Evolutionary conservation across 148 eudicot genomes (phyloP), one percentile per base, ranked within the genome.

Genomic region (Fagopyrum homotropicum): DNA sequence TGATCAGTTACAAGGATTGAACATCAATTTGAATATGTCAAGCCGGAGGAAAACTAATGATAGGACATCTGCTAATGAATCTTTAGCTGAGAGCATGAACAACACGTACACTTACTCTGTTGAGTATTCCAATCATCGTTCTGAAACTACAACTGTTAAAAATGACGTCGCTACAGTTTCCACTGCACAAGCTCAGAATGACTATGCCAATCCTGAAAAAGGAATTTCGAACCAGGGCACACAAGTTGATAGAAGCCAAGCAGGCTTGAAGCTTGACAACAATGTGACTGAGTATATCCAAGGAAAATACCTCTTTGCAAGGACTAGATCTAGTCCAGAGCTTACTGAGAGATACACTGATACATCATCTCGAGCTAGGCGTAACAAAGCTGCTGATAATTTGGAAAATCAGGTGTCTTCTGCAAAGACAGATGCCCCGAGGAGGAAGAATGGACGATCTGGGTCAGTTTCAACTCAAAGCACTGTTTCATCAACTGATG

Each of bases 261-360:
- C 77, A 75, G 78, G 55, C 72, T 19, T 75, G 76, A 84, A 74
- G 79, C 77, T 84, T 54, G 86, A 84, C 16, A 83, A 75, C 45
- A 61, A 61, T 61, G 54, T 80, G 78, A 80, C 77, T 45, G 86
- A 84, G 77, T 85, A 87, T 46, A 70, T 77, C 30, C 91, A 90
- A 56, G 93, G 93, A 22, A 83, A 85, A 80, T 86, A 80, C 80
- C 85, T 80, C 78, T 88, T 93, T 79, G 91, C 87, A 2, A 84
- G 97, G 83, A 93, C 97, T 72, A 84, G 83, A 35, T 93, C 97
- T 51, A 89, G 94, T 81, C 98, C 98, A 43, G 95, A 91, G 80
- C 92, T 93, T 26, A 86, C 88, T n/a, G 88, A 91, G 57, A 45
- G 82, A 22, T 84, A 81, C 52, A 57, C 74, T 76, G 91, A 82